Evolutionary conservation across 1,284 basidiomycete species (phyloP), one percentile per base, ranked within the genome.

Genomic region (Neolentinus lepideus): DNA sequence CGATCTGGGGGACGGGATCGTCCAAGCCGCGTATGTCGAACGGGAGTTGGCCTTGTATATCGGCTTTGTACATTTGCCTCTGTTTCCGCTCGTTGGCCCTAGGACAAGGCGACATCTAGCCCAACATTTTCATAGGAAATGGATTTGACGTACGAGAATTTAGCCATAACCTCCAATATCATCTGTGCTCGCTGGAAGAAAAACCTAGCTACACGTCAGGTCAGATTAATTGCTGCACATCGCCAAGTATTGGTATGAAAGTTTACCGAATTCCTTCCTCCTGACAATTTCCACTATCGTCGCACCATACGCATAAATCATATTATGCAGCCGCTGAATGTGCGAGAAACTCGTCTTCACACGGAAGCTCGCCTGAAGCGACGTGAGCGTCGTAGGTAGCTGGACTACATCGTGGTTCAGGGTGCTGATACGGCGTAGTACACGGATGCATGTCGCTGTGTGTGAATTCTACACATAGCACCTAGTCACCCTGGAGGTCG

Each of bases 281-380:
- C 95, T 77, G 0, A 96, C 90, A 35, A 96, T 85, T 70, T 99
- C 96, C 11, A 96, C 80, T 1, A 98, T 80, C 0, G 94, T 94
- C 1, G 93, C 90, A 0, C 92, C 91, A 68, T 99, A 99, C 0
- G 92, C 93, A 65, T 93, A 94, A 0, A 96, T 72, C 81, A 98
- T 91, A 56, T 83, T 86, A 65, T 97, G 93, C 36, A 98, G 74
- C 12, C 95, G 80, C 54, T 89, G 83, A 12, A 98, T 88, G 67
- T 98, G 94, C 21, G 88, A 81, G 69, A 98, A 98, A 53, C 89
- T 90, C 48, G 86, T 92, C 69, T 89, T 90, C 3, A 75, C 73
- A 29, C 86, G 76, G 60, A 93, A 81, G 62, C 83, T 84, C 1
- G 75, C 67, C 64, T 94, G 90, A 1, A 95, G 74, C 1, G 75